Conservation (phyloP, 495 filamentous ascomycete genomes). For the Lasiosphaeria ovina region DNA sequence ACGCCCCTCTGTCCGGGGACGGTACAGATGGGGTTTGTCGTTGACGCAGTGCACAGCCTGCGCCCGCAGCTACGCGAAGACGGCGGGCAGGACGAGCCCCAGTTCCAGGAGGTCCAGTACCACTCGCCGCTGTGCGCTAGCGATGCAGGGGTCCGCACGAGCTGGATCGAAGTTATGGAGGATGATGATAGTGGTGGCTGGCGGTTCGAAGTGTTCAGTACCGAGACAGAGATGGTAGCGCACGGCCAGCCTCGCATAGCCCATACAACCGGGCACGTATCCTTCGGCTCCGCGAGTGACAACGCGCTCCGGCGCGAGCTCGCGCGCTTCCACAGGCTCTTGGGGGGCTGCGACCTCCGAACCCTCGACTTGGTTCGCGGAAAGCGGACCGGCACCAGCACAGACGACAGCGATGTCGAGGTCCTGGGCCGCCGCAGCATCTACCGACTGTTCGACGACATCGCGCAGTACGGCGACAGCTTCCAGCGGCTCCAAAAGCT, state of each 20-base stretch:
- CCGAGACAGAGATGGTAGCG: no score
- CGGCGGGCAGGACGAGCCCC: no score
- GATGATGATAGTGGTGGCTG: no score
- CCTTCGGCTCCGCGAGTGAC: no score
- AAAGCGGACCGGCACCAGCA: conserved; percentile 12
- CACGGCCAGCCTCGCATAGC: no score
- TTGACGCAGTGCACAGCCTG: conserved; percentile 46
- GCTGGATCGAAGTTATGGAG: no score
- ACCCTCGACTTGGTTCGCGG: conserved; percentile 18
- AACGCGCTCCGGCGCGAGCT: conserved; percentile 22
- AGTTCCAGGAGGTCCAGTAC: no score
- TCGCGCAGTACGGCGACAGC: conserved; percentile 26
- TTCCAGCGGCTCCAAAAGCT: conserved; percentile 26
- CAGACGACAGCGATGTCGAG: conserved; percentile 1
- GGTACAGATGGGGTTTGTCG: conserved; percentile 44
- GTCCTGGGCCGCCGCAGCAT: background rate
- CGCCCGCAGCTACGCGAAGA: conserved; percentile 25
- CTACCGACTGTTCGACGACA: conserved; percentile 22
- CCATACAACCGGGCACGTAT: no score
- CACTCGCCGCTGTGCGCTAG: no score
- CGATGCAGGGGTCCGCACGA: no score
- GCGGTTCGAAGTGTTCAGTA: no score
- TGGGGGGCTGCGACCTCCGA: conserved; percentile 32
- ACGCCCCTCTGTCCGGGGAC: conserved; percentile 51
- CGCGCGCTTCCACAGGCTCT: conserved; percentile 12